These are phyloP conservation scores for Suhomyces bribrorum DNA, from an alignment of 1,139 yeast genomes.

Conservation along the genomic window DNA sequence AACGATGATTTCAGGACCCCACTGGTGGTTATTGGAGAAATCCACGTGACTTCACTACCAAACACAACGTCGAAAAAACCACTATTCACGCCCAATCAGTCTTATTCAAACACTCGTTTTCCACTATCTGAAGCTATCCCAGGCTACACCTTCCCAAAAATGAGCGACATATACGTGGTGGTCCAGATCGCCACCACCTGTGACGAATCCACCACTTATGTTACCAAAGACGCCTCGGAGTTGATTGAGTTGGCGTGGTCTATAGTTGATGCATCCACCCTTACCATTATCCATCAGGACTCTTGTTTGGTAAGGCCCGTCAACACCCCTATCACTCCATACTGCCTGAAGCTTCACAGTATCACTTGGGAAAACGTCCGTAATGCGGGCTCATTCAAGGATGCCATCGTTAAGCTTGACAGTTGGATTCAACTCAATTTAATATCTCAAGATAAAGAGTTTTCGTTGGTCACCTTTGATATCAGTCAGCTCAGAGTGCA, in stretches of 20 bases:
- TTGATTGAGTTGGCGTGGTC: conserved; percentile 69
- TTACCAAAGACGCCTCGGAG: conserved; percentile 66
- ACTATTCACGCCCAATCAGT: not conserved
- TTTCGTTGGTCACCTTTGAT: conserved; percentile 67
- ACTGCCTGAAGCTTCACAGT: conserved; percentile 54
- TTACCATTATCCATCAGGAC: conserved; percentile 38
- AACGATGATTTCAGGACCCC: too few relatives aligned
- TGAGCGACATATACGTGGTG: conserved; percentile 65
- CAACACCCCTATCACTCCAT: conserved; percentile 67
- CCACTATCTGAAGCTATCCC: not conserved
- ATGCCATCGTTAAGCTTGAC: conserved; percentile 60
- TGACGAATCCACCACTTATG: conserved; percentile 61
- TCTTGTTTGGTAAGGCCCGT: conserved; percentile 59
- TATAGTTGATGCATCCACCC: conserved; percentile 41
- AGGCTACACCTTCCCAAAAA: conserved; percentile 15
- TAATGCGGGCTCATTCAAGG: conserved; percentile 55
- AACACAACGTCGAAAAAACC: conserved; percentile 13
- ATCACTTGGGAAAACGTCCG: conserved; percentile 67
- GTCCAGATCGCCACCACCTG: conserved; percentile 67
- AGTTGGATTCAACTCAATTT: conserved; percentile 46
- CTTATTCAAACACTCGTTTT: not conserved
- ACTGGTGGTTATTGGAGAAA: conserved; percentile 4
- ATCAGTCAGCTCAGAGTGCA: conserved; percentile 75
- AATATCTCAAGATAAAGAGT: conserved; percentile 48
- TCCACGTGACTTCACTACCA: conserved; percentile 10